Percentiles rank a stretch among this genome's conserved stretches.
Conservation (phyloP, 2,329 filamentous ascomycete genomes). For the Ophiostoma novo-ulmi region DNA sequence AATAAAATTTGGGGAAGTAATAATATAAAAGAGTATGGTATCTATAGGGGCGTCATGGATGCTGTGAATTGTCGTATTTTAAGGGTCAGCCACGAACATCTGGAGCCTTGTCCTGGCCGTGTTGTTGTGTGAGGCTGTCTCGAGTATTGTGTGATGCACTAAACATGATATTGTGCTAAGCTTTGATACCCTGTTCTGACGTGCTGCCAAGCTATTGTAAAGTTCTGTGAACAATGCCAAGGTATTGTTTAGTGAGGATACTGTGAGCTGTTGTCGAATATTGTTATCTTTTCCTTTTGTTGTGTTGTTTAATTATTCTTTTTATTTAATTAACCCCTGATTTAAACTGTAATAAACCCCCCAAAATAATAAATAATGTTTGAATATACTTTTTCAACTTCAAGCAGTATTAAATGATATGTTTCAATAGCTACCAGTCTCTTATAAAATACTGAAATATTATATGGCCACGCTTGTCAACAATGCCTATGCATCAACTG, state of each 20-base stretch:
- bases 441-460: no score
- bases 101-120: neutral
- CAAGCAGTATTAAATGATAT: no score
- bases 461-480: neutral
- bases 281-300: no score
- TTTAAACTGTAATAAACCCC: no score
- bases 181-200: neutral
- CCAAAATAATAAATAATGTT: no score
- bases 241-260: no score
- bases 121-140: neutral
- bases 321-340: no score
- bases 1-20: conserved; percentile 21
- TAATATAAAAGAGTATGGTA: conserved; percentile 21
- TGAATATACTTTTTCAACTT: no score
- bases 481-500: neutral
- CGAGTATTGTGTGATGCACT: neutral
- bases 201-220: neutral
- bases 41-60: neutral
- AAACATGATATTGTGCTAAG: neutral
- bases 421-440: no score
- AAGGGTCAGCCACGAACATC: neutral
- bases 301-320: no score
- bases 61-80: neutral
- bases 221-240: no score
- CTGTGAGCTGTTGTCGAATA: no score